Evolutionary conservation across 192 early-diverging fungal species (phyloP).

Genomic region (Jimgerdemannia lactiflua): DNA sequence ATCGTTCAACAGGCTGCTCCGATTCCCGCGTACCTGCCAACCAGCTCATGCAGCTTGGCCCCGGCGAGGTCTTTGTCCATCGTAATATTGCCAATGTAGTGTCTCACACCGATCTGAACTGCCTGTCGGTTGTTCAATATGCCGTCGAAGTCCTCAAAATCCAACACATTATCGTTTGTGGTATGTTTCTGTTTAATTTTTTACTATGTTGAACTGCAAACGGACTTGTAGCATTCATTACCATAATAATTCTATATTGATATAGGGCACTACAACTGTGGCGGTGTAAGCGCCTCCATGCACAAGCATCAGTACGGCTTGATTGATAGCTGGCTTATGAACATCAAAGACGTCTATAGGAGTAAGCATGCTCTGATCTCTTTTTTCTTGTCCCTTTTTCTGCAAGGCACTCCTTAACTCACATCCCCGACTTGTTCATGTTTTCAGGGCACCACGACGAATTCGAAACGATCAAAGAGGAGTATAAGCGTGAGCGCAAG

Average conservation of each 20-base stretch:
- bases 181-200: conserved; percentile 25
- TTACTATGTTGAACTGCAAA: too few relatives aligned
- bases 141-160: conserved; percentile 91
- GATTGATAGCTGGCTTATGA: conserved; percentile 89
- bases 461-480: conserved; percentile 33
- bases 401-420: background rate
- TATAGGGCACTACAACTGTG: conserved; percentile 65
- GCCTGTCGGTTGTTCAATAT: conserved; percentile 87
- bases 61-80: conserved; percentile 94
- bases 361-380: conserved; percentile 40
- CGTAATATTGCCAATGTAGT: conserved; percentile 97
- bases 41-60: conserved; percentile 58
- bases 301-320: conserved; percentile 63
- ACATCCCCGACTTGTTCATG: background rate
- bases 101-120: conserved; percentile 75
- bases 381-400: conserved; percentile 4
- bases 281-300: conserved; percentile 65
- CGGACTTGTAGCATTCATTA: too few relatives aligned
- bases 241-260: too few relatives aligned
- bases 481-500: conserved; percentile 44
- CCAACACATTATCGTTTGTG: conserved; percentile 92
- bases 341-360: conserved; percentile 84
- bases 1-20: conserved; percentile 63
- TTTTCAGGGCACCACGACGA: conserved; percentile 25
- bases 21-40: conserved; percentile 93